Evolutionary conservation across 148 eudicot genomes (phyloP).

Genomic region (Agrostemma githago): DNA sequence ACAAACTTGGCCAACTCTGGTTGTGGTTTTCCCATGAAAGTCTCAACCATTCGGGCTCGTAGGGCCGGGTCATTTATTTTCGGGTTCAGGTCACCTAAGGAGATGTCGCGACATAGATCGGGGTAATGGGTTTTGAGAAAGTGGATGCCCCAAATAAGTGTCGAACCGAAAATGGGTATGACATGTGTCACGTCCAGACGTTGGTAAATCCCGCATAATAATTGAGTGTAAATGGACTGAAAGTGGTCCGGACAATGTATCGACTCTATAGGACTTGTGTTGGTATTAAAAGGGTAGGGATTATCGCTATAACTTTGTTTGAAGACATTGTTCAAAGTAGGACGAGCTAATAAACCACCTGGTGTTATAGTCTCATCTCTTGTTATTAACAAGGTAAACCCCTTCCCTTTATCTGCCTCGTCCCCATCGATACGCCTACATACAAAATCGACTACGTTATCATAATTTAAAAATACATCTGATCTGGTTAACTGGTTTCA

Average conservation of each 20-base stretch:
- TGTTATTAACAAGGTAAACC: not conserved
- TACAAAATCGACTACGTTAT: no score
- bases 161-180: not conserved
- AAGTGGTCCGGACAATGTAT: conserved; percentile 10
- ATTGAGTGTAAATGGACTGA: conserved; percentile 9
- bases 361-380: no score
- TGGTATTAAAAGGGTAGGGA: no score
- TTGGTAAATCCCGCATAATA: conserved; percentile 12
- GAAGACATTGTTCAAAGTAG: no score
- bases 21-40: not conserved
- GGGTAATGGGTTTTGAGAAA: not conserved
- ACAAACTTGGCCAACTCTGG: not conserved
- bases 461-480: no score
- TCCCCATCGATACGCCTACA: conserved; percentile 8
- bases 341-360: no score
- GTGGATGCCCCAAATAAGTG: conserved; percentile 5
- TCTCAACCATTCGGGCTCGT: conserved; percentile 9
- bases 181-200: conserved; percentile 5
- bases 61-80: not conserved
- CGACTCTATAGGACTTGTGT: conserved; percentile 2
- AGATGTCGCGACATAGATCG: conserved; percentile 3
- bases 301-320: no score
- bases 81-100: not conserved
- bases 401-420: conserved; percentile 3
- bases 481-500: no score